Percentiles rank a stretch among this genome's conserved stretches.
Conservation (phyloP, 2,329 filamentous ascomycete species). For the Thyridium curvatum region DNA sequence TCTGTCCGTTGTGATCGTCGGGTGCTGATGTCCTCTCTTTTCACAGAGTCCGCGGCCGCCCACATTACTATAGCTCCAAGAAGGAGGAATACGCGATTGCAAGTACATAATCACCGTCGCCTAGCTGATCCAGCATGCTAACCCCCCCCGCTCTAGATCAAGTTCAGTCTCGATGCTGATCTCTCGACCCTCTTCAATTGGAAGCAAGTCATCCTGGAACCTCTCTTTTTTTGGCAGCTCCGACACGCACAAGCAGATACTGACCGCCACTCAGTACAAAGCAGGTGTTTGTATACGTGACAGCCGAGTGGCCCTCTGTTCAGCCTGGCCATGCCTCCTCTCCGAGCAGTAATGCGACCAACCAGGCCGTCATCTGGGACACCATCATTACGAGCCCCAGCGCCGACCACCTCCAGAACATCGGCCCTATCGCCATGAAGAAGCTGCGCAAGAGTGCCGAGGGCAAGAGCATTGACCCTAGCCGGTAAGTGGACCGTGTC, state of each 20-base stretch:
- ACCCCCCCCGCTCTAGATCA: conserved; percentile 39
- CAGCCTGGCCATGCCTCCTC: conserved; percentile 11
- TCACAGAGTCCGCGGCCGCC: conserved; percentile 73
- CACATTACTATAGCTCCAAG: conserved; percentile 91
- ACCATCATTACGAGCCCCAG: conserved; percentile 76
- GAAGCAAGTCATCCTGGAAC: conserved; percentile 75
- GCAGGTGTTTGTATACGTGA: conserved; percentile 93
- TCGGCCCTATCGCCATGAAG: conserved; percentile 53
- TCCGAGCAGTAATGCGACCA: conserved; percentile 32
- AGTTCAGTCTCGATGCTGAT: conserved; percentile 89
- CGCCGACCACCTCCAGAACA: conserved; percentile 55
- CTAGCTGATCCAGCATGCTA: too few relatives aligned
- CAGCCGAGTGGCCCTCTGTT: conserved; percentile 59
- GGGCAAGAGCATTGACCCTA: conserved; percentile 55
- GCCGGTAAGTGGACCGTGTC: conserved; percentile 32
- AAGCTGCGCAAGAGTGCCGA: conserved; percentile 54
- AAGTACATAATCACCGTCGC: neutral
- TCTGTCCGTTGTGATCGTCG: conserved; percentile 2
- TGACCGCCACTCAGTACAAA: conserved; percentile 37
- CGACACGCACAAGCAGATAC: too few relatives aligned
- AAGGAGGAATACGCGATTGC: conserved; percentile 88
- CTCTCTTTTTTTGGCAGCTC: too few relatives aligned
- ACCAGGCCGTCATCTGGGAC: conserved; percentile 92
- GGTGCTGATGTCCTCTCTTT: conserved; percentile 1
- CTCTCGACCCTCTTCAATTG: conserved; percentile 91